Conservation (phyloP, 2,329 filamentous ascomycete genomes). For the Trichophyton rubrum region DNA sequence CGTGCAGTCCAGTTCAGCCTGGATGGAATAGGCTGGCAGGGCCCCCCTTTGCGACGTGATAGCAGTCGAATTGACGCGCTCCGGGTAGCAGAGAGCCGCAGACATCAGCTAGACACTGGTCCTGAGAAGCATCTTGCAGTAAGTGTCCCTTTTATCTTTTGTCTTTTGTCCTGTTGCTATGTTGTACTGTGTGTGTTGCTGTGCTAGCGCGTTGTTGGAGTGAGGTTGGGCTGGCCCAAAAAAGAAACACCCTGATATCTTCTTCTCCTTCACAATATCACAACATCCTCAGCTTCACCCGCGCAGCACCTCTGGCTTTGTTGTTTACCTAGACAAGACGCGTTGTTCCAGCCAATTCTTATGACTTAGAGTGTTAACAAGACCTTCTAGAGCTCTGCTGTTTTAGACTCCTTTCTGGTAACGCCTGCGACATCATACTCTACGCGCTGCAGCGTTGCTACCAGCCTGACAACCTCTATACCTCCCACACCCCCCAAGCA, state of each 20-base stretch:
- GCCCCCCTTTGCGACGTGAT: background rate
- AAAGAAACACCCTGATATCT: background rate
- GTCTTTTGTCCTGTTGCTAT: background rate
- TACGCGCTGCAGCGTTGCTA: background rate
- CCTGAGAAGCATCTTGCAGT: background rate
- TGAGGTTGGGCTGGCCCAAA: background rate
- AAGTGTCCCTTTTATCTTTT: background rate
- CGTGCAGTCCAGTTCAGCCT: background rate
- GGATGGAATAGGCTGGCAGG: background rate
- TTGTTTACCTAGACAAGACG: conserved; percentile 13
- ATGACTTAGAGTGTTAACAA: conserved; percentile 3
- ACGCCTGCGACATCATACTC: conserved; percentile 5
- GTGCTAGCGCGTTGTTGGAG: background rate
- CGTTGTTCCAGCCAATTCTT: background rate
- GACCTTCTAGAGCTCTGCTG: background rate
- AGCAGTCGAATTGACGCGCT: background rate
- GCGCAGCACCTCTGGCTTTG: background rate
- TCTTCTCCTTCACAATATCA: background rate
- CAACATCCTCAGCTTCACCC: background rate
- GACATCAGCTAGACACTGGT: background rate
- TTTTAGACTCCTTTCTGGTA: background rate
- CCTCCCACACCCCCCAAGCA: background rate
- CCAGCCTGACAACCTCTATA: background rate
- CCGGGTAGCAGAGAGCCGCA: background rate
- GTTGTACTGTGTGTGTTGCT: background rate